Conservation (phyloP, 1,284 basidiomycete species). For the Naganishia albida region DNA sequence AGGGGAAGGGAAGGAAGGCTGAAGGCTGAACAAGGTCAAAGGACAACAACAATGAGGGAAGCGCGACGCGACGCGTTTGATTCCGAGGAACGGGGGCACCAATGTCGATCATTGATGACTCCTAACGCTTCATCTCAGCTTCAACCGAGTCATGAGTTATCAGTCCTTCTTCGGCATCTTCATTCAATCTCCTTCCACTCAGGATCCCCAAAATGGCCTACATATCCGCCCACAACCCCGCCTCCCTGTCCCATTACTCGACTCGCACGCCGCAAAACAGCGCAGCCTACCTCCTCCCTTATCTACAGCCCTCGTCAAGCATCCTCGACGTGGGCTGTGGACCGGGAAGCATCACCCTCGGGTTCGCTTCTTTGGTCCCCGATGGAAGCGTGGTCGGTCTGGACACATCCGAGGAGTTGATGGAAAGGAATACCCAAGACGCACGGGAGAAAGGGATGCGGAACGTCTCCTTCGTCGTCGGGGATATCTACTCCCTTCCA, state of each 20-base stretch:
- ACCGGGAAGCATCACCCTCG: constrained; percentile 39
- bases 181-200: no score
- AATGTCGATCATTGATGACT: background rate
- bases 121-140: no score
- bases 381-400: constrained; percentile 35
- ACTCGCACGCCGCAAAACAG: constrained; percentile 12
- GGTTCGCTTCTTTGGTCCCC: constrained; percentile 31
- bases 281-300: constrained; percentile 23
- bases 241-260: constrained; percentile 2
- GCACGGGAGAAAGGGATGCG: background rate
- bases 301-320: constrained; percentile 1
- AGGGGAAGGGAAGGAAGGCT: background rate
- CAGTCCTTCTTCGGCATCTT: no score
- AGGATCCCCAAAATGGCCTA: background rate
- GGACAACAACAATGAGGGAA: background rate
- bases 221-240: constrained; percentile 13
- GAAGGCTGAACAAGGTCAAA: background rate
- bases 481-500: constrained; percentile 32
- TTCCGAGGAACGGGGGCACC: background rate
- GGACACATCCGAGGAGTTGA: constrained; percentile 33
- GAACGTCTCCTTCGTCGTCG: constrained; percentile 34
- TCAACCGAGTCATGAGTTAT: no score
- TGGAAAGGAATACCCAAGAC: constrained; percentile 11
- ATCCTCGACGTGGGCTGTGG: constrained; percentile 39
- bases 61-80: background rate